Evolutionary conservation across 805 yeast species (phyloP), one percentile per base, ranked within the genome.

Genomic region (Zygosaccharomyces siamensis): DNA sequence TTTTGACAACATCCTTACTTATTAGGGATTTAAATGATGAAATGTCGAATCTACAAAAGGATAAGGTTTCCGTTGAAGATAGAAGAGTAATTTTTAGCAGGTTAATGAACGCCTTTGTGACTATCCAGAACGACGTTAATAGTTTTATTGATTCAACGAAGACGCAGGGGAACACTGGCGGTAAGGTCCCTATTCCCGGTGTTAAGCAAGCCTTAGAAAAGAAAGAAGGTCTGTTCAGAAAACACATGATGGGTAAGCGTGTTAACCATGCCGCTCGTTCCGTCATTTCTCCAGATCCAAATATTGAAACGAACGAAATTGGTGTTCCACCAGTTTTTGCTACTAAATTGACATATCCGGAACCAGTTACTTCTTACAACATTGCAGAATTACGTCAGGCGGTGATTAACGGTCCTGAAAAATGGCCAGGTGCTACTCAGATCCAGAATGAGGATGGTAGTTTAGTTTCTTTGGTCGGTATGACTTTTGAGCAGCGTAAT

Each of bases 161-260:
- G 70, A 86, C 84, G 63, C 95, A 86, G 68, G 82, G 83, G 62
- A 77, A 75, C 40, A 83, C 83, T 21, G 81, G 85, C 10, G 80
- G 83, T 54, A 70, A 79, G 43, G 61, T 62, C 30, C 90, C 97
- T 23, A 78, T 80, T 35, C 99, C 99, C 2, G 99, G 99, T 74
- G 81, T 93, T 62, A 93, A 93, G 68, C 99, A 93, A 75, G 95
- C 96, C 8, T 76, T 93, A 63, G 99, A 93, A 71, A 92, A 93
- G 82, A 93, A 93, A 68, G 99, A 93, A 72, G 99, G 99, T 67
- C 76, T 92, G 56, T 93, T 93, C 77, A 82, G 99, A 75, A 93
- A 92, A 68, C 96, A 93, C 66, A 93, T 93, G 99, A 93, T 93
- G 99, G 99, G 99, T 67, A 93, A 93, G 77, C 89, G 99, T 76